Evolutionary conservation across 2,329 filamentous ascomycete genomes (phyloP), one percentile per base, ranked within the genome.

Genomic region (Aureobasidium lini): DNA sequence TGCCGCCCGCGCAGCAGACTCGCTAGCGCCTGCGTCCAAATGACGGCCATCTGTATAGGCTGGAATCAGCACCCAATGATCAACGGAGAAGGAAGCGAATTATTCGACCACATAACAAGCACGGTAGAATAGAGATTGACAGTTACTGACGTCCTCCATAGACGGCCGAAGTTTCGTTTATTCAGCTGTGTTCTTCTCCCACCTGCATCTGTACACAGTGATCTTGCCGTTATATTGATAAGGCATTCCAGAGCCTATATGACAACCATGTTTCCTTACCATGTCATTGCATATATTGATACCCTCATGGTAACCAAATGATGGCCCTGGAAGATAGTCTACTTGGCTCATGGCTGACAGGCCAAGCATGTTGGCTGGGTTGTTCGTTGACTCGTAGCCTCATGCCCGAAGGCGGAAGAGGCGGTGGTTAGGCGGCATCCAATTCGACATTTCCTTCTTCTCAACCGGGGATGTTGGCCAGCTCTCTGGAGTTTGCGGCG

Each of bases 401-500:
- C 23, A 6, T 4, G 23, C 18, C 44, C 18, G 11, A 13, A 18
- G 16, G 18, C 40, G 52, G 10, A 15, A 11, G 39, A 46, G 52
- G 40, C 40, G 29, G 40, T 44, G 29, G 40, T 28, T 56, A 31
- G 32, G 40, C 15, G 29, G 52, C 11, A 5, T 32, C 1, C 15
- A 40, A 16, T n/a, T 32, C 1, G 3, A 31, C 10, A 18, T 9
- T 7, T 23, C 23, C 23, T 4, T 4, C 18, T 13, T 9, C 43
- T 63, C 61, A 63, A 8, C 61, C 61, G 36, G 61, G 61, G 10
- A 63, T 63, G n/a, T 49, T 48, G 9, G 57, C 57, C 11, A 59
- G 40, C 32, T 59, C 56, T 75, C 90, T 85, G 67, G 88, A 90
- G 73, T 97, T 97, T 69, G 95, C 90, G 28, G 86, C 84, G 59